phyloP scores from a whole-genome alignment of 768 basidiomycete species.

The Suillus occidentalis region DNA sequence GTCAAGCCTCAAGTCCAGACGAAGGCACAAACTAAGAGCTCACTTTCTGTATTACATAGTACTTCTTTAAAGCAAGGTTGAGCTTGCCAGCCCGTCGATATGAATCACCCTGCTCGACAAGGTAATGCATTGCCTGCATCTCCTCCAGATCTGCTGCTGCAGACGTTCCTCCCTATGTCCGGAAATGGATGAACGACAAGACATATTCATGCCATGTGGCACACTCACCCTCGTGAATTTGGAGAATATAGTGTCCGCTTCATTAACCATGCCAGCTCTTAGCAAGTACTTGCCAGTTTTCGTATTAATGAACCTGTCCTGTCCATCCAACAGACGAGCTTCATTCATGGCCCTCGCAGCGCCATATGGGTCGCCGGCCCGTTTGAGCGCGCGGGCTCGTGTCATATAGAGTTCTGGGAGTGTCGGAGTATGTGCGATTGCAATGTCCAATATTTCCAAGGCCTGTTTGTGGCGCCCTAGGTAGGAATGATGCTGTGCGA shows the following conservation, averaged over 20 bases:
- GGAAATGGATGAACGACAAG: neutral
- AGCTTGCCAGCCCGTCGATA: slow-evolving; percentile 63
- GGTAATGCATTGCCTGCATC: slow-evolving; percentile 91
- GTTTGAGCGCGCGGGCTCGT: slow-evolving; percentile 82
- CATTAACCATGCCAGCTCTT: slow-evolving; percentile 75
- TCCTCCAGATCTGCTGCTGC: slow-evolving; percentile 86
- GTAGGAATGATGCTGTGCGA: slow-evolving; percentile 84
- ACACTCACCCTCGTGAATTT: slow-evolving; percentile 85
- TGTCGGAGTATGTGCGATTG: slow-evolving; percentile 86
- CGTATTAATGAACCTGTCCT: slow-evolving; percentile 93
- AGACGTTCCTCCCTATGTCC: slow-evolving; percentile 77
- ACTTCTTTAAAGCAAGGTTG: slow-evolving; percentile 83
- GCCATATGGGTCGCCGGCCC: slow-evolving; percentile 74
- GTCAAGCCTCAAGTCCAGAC: slow-evolving; percentile 8
- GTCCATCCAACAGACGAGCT: slow-evolving; percentile 83
- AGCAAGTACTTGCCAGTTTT: slow-evolving; percentile 91
- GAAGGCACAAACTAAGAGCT: slow-evolving; percentile 14
- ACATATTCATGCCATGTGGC: neutral
- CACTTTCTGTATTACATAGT: slow-evolving; percentile 73
- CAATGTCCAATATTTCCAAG: slow-evolving; percentile 60
- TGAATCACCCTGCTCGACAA: slow-evolving; percentile 79
- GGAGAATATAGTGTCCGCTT: slow-evolving; percentile 72
- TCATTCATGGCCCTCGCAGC: slow-evolving; percentile 79
- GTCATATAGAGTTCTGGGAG: slow-evolving; percentile 86
- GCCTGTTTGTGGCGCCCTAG: slow-evolving; percentile 49